Base-by-base conservation (phyloP, 2,329 filamentous ascomycete genomes). In the Diaporthe citriasiana region DNA sequence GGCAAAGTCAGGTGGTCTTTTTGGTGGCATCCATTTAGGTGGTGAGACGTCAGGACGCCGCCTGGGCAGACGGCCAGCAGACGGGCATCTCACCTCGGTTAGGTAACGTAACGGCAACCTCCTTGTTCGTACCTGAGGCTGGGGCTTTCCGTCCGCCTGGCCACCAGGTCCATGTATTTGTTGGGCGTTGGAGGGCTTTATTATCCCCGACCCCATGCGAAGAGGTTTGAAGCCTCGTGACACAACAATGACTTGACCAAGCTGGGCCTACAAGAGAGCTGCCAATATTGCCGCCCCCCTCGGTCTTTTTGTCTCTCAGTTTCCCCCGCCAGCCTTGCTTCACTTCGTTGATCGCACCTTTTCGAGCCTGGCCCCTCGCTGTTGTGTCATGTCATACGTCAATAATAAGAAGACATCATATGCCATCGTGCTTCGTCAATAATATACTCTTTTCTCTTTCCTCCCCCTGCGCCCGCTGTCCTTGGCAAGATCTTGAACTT, bases 151-250 rank as follows among this genome's bases (percentile, higher is more conserved):
- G 19, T 15, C 8, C 50, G 25, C 19, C 40, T 15, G 40, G 17
- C 60, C 19, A 25, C 42, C 30, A n/a, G 45, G 45, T 38, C 30
- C 65, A 19, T 68, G 25, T 35, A 56, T 42, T 70, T 55, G 47
- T 56, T 70, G 63, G 45, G 63, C 63, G 63, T 10, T 51, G 45
- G 45, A 51, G 30, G 63, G 63, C 47, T 40, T 53, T 65, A 63
- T 47, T 27, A 68, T 68, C 63, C 63, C 63, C 47, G 47, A 27
- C 30, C 63, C 63, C 45, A 51, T 51, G 63, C 45, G 42, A 51
- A 66, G 27, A 55, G 66, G 51, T 63, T 22, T 63, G 27, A 25
- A 71, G 59, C 70, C 70, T 71, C 70, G 56, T 71, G 70, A 71
- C 70, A 71, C 56, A 63, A 63, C 56, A 63, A 71, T 63, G 70